These are phyloP conservation scores for Fraxinus baroniana DNA, from an alignment of 305 asterid genomes.

Conservation along the genomic window DNA sequence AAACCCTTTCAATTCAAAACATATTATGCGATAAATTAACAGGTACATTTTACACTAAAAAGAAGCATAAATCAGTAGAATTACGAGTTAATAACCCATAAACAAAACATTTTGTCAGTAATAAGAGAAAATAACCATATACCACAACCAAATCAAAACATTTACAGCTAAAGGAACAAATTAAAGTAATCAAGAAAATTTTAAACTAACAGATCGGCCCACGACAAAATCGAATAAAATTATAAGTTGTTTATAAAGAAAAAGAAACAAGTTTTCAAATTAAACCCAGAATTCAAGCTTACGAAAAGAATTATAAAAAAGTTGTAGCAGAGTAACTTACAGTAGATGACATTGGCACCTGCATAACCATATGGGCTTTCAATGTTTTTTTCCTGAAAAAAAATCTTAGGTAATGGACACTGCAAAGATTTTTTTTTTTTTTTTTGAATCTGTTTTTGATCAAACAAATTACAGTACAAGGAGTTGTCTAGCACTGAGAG, in stretches of 20 bases:
- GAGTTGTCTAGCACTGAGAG: background rate
- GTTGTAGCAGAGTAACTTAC: conserved; percentile 35
- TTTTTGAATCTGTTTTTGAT: no score
- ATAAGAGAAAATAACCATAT: conserved; percentile 11
- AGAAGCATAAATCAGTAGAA: conserved; percentile 3
- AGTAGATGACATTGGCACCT: conserved; percentile 22
- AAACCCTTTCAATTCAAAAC: background rate
- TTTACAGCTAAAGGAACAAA: background rate
- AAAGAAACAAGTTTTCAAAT: background rate
- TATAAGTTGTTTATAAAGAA: conserved; percentile 7
- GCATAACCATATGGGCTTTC: background rate
- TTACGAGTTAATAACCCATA: background rate
- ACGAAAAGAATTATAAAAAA: background rate
- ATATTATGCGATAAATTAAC: conserved; percentile 6
- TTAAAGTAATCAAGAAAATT: conserved; percentile 15
- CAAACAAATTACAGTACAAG: conserved; percentile 22
- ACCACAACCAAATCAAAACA: background rate
- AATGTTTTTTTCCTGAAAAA: conserved; percentile 24
- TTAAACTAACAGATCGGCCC: conserved; percentile 30
- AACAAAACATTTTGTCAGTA: background rate
- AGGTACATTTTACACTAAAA: background rate
- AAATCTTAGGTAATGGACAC: conserved; percentile 33
- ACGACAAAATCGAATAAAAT: conserved; percentile 15
- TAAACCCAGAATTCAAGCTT: conserved; percentile 21
- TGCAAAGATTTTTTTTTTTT: background rate